Conservation (phyloP, 768 basidiomycete genomes). For the Leccinum pellstonianum region DNA sequence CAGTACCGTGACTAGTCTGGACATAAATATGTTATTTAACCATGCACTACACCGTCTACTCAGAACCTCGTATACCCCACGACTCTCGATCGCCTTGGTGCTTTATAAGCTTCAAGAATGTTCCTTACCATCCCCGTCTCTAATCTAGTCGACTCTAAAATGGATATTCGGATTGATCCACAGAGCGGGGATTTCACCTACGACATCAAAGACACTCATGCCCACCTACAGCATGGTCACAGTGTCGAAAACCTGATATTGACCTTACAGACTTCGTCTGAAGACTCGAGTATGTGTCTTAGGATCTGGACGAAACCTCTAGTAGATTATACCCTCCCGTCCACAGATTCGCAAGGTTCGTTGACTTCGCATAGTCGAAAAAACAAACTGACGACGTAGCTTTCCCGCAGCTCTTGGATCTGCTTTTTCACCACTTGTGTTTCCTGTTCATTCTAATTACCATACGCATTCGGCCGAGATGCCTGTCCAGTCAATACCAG, state of each 20-base stretch:
- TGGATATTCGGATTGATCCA: not conserved
- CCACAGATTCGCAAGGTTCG: not conserved
- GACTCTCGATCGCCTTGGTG: not conserved
- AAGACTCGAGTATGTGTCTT: not conserved
- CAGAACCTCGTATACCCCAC: not conserved
- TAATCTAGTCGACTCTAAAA: not conserved
- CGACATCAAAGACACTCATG: not conserved
- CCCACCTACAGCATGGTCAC: not conserved
- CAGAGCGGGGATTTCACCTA: slow-evolving; percentile 1
- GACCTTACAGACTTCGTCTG: not conserved
- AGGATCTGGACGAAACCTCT: not conserved
- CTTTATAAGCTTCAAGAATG: not conserved
- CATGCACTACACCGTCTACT: not conserved
- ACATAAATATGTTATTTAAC: not conserved
- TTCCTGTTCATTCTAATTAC: not conserved
- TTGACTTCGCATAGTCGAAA: not conserved
- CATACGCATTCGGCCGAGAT: not conserved
- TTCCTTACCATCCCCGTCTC: slow-evolving; percentile 1
- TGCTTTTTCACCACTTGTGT: not conserved
- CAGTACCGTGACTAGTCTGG: not conserved
- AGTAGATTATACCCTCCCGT: not conserved
- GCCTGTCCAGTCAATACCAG: not conserved
- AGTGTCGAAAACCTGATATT: not conserved
- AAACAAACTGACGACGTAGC: not conserved
- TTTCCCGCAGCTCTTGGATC: not conserved